These are phyloP conservation scores for Medicago truncatula DNA, from an alignment of 306 rosid genomes.

Conservation along the genomic window MtrunA17r5.0-ANR NC_053045.1:36511001-36511500, in stretches of 20 bases:
- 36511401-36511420: constrained; percentile 98
- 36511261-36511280: background rate
- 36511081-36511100: constrained; percentile 28
- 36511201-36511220: background rate
- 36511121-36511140: background rate
- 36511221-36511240: background rate
- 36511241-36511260: constrained; percentile 9
- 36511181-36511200: background rate
- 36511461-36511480: constrained; percentile 32
- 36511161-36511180: constrained; percentile 22
- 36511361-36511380: constrained; percentile 89
- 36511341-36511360: constrained; percentile 96
- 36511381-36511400: constrained; percentile 99
- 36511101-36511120: constrained; percentile 14
- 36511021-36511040: constrained; percentile 99
- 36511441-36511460: constrained; percentile 87
- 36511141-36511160: constrained; percentile 8
- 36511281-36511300: constrained; percentile 76
- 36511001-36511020: constrained; percentile 90
- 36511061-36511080: constrained; percentile 75
- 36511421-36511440: constrained; percentile 95
- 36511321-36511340: constrained; percentile 98
- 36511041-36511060: constrained; percentile 96
- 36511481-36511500: constrained; percentile 26
- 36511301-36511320: constrained; percentile 98